Base-by-base conservation (phyloP, 1,139 yeast genomes). In the Yamadazyma triangularis region DNA sequence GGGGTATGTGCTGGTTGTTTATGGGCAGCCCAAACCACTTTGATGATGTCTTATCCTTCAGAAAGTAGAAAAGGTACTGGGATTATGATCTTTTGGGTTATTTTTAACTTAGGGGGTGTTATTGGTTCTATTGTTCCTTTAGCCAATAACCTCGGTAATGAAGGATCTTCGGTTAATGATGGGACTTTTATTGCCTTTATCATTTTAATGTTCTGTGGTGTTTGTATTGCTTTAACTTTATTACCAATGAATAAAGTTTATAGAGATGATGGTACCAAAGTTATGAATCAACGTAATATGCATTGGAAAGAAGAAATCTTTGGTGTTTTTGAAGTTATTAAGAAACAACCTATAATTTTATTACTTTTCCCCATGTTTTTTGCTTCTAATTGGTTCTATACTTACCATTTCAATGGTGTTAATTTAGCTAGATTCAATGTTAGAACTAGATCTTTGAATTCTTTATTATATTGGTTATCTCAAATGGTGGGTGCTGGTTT, bases 81-180 rank as follows among this genome's bases (percentile, higher is more conserved):
- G 32, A 64, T 77, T 31, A 62, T 65, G 69, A 51, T 71, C 14
- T 77, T 77, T 52, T 77, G 84, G 84, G 61, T 73, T 35, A 73
- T 77, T 35, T 77, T 77, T 62, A 76, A 77, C 56, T 55, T 77
- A 41, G 84, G 84, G 47, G 79, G 77, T 10, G 82, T 76, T 31
- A 72, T 69, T 38, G 80, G 81, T 33, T 61, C 74, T 12, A 56
- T 72, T 31, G 69, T 75, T 38, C 77, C 79, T n/a, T 65, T 75
- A 49, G 79, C 70, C 18, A 60, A 68, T 41, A 73, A 70, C 44
- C 44, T 74, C 40, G 45, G 65, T 32, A 59, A 60, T 39, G 49
- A 51, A 22, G 51, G 49, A 4, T 45, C 62, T 20, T 44, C 66
- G 15, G 80, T 64, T 25, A 64, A 61, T 32, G 74, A 72, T 42